phyloP scores from a whole-genome alignment of 2,329 filamentous ascomycete species.

The Metarhizium robertsii region DNA sequence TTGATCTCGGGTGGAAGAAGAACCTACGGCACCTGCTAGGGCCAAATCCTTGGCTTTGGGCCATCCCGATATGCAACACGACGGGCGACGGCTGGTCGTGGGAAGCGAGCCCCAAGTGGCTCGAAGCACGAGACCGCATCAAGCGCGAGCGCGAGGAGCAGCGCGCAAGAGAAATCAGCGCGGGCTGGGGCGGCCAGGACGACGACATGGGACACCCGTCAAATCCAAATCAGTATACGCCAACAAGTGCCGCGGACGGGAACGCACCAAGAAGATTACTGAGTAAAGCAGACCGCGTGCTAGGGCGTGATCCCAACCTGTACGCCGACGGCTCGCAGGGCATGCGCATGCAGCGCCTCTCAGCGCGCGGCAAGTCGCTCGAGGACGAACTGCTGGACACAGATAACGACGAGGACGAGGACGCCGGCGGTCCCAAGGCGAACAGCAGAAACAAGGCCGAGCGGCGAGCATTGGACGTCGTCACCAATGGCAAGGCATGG shows the following conservation, averaged over 20 bases:
- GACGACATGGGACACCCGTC: slow-evolving; percentile 6
- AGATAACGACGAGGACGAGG: slow-evolving; percentile 25
- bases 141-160: slow-evolving; percentile 48
- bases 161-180: slow-evolving; percentile 51
- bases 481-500: slow-evolving; percentile 21
- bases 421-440: slow-evolving; percentile 7
- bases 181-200: slow-evolving; percentile 51
- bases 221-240: neutral
- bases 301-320: slow-evolving; percentile 46
- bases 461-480: neutral
- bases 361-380: slow-evolving; percentile 32
- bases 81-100: slow-evolving; percentile 90
- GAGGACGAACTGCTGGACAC: slow-evolving; percentile 33
- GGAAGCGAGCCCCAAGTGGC: slow-evolving; percentile 76
- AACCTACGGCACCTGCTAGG: slow-evolving; percentile 83
- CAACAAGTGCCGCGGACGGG: too few relatives aligned
- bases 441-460: neutral
- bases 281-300: slow-evolving; percentile 49
- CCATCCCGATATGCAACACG: slow-evolving; percentile 72
- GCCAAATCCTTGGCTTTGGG: slow-evolving; percentile 62
- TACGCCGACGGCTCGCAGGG: slow-evolving; percentile 40
- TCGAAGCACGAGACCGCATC: slow-evolving; percentile 60
- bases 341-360: slow-evolving; percentile 38
- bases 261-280: slow-evolving; percentile 26
- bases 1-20: slow-evolving; percentile 74